phyloP scores from a whole-genome alignment of 2,329 filamentous ascomycete genomes.

The Fusarium domesticum region DNA sequence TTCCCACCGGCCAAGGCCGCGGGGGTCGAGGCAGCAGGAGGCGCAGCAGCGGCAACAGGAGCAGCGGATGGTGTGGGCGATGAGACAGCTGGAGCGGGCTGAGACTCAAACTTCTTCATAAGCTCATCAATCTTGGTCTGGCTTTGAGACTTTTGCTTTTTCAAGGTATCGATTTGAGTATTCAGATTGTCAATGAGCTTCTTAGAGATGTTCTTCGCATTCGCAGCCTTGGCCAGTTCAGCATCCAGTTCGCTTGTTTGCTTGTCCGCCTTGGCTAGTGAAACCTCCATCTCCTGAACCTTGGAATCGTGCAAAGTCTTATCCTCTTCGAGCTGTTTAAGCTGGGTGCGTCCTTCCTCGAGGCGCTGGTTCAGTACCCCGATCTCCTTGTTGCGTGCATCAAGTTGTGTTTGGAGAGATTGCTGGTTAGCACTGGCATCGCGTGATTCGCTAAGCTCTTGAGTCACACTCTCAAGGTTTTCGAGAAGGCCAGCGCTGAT shows the following conservation, averaged over 20 bases:
- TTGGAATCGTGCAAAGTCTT: conserved; percentile 32
- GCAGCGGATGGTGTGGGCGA: conserved; percentile 20
- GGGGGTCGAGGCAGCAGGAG: conserved; percentile 24
- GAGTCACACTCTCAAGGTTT: conserved; percentile 64
- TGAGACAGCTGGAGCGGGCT: conserved; percentile 11
- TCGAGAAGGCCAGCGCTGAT: conserved; percentile 64
- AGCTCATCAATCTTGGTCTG: conserved; percentile 39
- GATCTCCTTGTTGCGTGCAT: conserved; percentile 48
- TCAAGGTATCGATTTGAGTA: conserved; percentile 37
- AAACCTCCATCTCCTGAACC: conserved; percentile 36
- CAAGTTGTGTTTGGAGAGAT: conserved; percentile 49
- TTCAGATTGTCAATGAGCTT: conserved; percentile 39
- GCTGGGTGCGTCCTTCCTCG: conserved; percentile 41
- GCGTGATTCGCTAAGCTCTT: conserved; percentile 54
- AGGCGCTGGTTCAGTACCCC: conserved; percentile 49
- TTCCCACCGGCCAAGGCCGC: conserved; percentile 32
- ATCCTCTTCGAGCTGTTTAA: conserved; percentile 44
- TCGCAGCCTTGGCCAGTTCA: conserved; percentile 39
- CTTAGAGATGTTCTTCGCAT: conserved; percentile 42
- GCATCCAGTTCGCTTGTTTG: conserved; percentile 39
- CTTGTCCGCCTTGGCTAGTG: conserved; percentile 36
- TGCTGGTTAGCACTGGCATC: conserved; percentile 41
- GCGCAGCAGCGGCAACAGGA: conserved; percentile 21
- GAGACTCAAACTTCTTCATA: conserved; percentile 41
- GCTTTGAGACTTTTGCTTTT: conserved; percentile 34